Evolutionary conservation across 352 stramenopile genomes (phyloP).

Genomic region (Pythium rhizo-oryzae): DNA sequence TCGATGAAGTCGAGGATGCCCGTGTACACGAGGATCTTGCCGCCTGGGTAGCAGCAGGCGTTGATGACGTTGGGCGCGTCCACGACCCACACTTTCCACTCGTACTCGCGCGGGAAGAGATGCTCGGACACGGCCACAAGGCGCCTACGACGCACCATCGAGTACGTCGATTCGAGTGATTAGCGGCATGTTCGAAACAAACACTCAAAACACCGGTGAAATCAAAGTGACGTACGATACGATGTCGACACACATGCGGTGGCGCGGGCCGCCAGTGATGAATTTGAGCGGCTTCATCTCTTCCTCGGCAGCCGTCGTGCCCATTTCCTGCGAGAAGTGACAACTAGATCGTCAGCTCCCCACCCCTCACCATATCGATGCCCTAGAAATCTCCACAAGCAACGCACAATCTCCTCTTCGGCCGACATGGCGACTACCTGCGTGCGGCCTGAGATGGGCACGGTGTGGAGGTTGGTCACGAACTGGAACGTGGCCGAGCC

Average conservation of each 20-base stretch:
- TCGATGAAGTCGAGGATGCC: slow-evolving; percentile 71
- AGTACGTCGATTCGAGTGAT: background rate
- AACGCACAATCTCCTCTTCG: slow-evolving; percentile 62
- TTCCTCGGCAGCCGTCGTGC: slow-evolving; percentile 45
- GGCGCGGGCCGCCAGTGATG: slow-evolving; percentile 44
- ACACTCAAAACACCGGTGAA: background rate
- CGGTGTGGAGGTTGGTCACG: slow-evolving; percentile 65
- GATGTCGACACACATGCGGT: slow-evolving; percentile 64
- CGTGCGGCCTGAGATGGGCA: slow-evolving; percentile 66
- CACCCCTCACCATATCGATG: too few relatives aligned
- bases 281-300: slow-evolving; percentile 39
- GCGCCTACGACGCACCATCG: slow-evolving; percentile 32
- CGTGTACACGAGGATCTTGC: slow-evolving; percentile 73
- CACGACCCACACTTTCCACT: slow-evolving; percentile 63
- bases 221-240: slow-evolving; percentile 39
- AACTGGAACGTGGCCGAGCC: slow-evolving; percentile 66
- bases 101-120: slow-evolving; percentile 65
- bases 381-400: too few relatives aligned
- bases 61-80: slow-evolving; percentile 53
- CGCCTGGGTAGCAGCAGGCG: slow-evolving; percentile 60
- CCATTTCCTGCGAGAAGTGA: slow-evolving; percentile 39
- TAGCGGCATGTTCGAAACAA: background rate
- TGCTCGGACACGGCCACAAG: slow-evolving; percentile 69
- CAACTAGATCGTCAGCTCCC: background rate
- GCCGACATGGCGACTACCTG: slow-evolving; percentile 65